These are phyloP conservation scores for Dioscorea alata DNA, from an alignment of 106 monocot genomes.

Conservation along the genomic window DNA sequence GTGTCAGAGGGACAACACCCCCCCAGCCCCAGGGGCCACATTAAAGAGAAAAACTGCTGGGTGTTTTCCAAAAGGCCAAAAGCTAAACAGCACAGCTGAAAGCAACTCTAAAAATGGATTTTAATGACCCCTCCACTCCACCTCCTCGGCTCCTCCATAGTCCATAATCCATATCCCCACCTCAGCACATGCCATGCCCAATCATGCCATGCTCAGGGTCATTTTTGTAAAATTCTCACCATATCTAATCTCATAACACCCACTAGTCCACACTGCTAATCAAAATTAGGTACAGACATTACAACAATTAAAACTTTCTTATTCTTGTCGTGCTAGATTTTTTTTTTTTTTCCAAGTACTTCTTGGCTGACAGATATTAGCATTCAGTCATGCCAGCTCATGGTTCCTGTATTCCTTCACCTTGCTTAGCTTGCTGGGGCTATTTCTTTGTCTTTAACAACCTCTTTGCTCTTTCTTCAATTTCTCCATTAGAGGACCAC, in stretches of 20 bases:
- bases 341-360: neutral
- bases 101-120: conserved; percentile 5
- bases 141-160: too few relatives aligned
- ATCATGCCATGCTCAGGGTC: neutral
- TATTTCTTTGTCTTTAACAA: neutral
- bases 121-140: neutral
- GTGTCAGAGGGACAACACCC: too few relatives aligned
- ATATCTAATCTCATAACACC: neutral
- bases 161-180: neutral
- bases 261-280: neutral
- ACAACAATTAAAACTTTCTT: too few relatives aligned
- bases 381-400: conserved; percentile 18
- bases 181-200: neutral
- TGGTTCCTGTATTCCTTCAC: conserved; percentile 4
- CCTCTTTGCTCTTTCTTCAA: neutral
- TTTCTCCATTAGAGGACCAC: too few relatives aligned
- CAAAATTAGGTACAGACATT: too few relatives aligned
- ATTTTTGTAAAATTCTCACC: neutral
- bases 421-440: neutral
- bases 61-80: conserved; percentile 4
- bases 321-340: too few relatives aligned
- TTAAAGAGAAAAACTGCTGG: neutral
- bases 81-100: neutral
- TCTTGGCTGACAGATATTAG: neutral
- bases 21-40: neutral